A percentile compares a stretch with the other conserved stretches of the same genome.
Evolutionary conservation across 2,329 filamentous ascomycete species (phyloP).

Genomic region (Neonectria neomacrospora): DNA sequence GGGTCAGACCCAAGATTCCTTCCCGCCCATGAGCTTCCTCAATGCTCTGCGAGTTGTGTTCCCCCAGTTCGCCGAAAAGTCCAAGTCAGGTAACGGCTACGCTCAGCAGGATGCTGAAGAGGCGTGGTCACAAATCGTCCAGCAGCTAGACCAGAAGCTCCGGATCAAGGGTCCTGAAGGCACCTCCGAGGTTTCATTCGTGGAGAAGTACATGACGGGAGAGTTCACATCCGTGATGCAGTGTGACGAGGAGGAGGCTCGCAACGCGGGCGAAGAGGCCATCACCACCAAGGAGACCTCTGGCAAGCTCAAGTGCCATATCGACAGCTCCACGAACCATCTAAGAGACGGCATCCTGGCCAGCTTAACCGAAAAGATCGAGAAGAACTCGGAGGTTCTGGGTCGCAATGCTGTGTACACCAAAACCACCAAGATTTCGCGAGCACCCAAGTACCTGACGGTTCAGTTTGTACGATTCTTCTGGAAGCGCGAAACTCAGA

Average conservation of each 20-base stretch:
- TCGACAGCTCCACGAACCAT: slow-evolving; percentile 87
- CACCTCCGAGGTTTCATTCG: slow-evolving; percentile 72
- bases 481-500: slow-evolving; percentile 94
- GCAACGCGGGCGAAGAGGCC: slow-evolving; percentile 77
- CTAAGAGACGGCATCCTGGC: slow-evolving; percentile 87
- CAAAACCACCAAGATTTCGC: slow-evolving; percentile 88
- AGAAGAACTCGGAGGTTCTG: slow-evolving; percentile 85
- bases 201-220: slow-evolving; percentile 92
- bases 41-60: slow-evolving; percentile 81
- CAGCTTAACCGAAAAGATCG: slow-evolving; percentile 86
- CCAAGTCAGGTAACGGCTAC: slow-evolving; percentile 83
- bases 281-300: slow-evolving; percentile 78
- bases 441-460: slow-evolving; percentile 92
- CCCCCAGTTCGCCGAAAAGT: slow-evolving; percentile 92
- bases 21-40: slow-evolving; percentile 85
- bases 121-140: slow-evolving; percentile 95
- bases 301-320: slow-evolving; percentile 96
- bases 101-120: slow-evolving; percentile 99
- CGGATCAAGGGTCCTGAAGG: slow-evolving; percentile 67
- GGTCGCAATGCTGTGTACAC: slow-evolving; percentile 86
- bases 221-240: slow-evolving; percentile 81
- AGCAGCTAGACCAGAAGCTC: slow-evolving; percentile 82
- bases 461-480: slow-evolving; percentile 99
- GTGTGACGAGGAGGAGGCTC: slow-evolving; percentile 84
- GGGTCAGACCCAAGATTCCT: slow-evolving; percentile 88